Conservation (phyloP, 176 grass and related monocot species). For the Puccinellia tenuiflora region DNA sequence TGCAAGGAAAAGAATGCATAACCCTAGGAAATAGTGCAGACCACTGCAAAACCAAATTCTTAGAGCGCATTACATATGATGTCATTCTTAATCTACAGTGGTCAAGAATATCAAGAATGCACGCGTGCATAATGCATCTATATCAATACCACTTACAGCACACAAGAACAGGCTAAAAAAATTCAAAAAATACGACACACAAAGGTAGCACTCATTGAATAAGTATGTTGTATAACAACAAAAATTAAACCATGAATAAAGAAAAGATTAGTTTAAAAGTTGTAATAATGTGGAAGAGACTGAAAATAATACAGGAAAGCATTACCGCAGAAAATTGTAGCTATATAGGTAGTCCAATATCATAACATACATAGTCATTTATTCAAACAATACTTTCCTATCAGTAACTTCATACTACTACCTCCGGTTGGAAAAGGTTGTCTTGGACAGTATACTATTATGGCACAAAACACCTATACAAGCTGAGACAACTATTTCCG, state of each 20-base stretch:
- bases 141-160: not conserved
- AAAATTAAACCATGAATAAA: not conserved
- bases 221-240: not conserved
- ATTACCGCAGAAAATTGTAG: not conserved
- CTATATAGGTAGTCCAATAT: not conserved
- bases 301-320: not conserved
- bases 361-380: not conserved
- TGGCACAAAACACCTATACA: too few species aligned
- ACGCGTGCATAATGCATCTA: not conserved
- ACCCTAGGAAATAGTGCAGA: not conserved
- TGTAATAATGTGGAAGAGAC: not conserved
- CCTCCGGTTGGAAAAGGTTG: too few species aligned
- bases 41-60: not conserved
- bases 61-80: not conserved
- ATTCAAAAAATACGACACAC: not conserved
- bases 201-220: not conserved
- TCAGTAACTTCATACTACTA: too few species aligned
- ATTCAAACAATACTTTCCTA: not conserved
- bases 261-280: not conserved
- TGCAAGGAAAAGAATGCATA: not conserved
- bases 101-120: slow-evolving; percentile 8
- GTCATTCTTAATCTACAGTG: not conserved
- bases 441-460: too few species aligned
- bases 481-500: too few species aligned
- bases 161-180: not conserved